phyloP scores from a whole-genome alignment of 768 basidiomycete genomes.

The Suillus plorans region DNA sequence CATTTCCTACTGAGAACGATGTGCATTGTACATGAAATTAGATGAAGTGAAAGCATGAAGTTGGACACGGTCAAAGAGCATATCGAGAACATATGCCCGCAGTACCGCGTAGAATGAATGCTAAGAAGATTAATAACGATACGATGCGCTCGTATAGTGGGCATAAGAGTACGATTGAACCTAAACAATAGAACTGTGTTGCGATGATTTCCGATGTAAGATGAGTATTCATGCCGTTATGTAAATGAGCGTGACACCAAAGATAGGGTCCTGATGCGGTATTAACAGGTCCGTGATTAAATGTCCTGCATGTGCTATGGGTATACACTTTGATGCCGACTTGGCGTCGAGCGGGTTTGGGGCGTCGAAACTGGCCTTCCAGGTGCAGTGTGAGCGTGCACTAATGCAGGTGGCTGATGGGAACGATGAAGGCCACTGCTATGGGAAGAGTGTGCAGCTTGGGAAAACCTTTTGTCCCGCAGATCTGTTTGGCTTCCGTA shows the following conservation, averaged over 20 bases:
- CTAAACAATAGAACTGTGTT: conserved; percentile 5
- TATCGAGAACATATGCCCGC: background rate
- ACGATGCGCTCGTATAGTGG: conserved; percentile 4
- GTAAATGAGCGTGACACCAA: conserved; percentile 16
- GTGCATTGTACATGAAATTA: conserved; percentile 10
- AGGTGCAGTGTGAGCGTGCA: conserved; percentile 5
- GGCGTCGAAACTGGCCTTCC: conserved; percentile 17
- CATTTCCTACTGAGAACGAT: background rate
- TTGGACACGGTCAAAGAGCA: background rate
- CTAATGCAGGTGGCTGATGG: conserved; percentile 23
- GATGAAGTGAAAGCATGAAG: conserved; percentile 3
- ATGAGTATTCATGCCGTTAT: conserved; percentile 27
- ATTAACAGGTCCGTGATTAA: conserved; percentile 3
- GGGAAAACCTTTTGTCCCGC: conserved; percentile 13
- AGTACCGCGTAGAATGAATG: background rate
- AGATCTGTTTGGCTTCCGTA: conserved; percentile 18
- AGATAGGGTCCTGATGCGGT: conserved; percentile 9
- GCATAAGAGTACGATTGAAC: conserved; percentile 7
- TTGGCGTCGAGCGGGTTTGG: conserved; percentile 15
- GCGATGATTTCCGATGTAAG: conserved; percentile 15
- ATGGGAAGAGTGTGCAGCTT: conserved; percentile 10
- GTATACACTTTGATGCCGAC: conserved; percentile 19
- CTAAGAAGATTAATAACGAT: conserved; percentile 6
- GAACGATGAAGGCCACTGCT: conserved; percentile 20
- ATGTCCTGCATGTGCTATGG: conserved; percentile 17